Evolutionary conservation across 805 yeast genomes (phyloP).

Genomic region (Scheffersomyces coipomensis): DNA sequence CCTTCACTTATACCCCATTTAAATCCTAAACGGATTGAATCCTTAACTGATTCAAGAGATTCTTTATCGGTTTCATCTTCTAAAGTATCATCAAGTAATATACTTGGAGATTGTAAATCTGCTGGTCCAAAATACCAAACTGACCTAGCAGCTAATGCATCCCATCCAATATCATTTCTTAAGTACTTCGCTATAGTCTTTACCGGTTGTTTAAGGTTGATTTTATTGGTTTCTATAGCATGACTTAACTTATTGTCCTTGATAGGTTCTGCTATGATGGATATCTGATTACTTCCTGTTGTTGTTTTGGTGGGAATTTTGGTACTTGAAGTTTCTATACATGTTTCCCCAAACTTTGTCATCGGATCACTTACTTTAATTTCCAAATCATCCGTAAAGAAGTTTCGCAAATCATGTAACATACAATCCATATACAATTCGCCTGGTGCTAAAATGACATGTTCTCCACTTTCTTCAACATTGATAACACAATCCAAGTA

Average conservation of each 20-base stretch:
- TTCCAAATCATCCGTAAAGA: conserved; percentile 59
- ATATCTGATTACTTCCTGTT: conserved; percentile 52
- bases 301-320: conserved; percentile 59
- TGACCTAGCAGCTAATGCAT: conserved; percentile 76
- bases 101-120: conserved; percentile 44
- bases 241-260: conserved; percentile 45
- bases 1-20: conserved; percentile 83
- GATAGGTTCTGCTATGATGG: conserved; percentile 77
- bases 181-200: conserved; percentile 54
- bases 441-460: conserved; percentile 77
- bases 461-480: conserved; percentile 89
- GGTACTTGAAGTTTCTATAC: conserved; percentile 61
- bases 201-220: conserved; percentile 32
- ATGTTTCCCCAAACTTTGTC: conserved; percentile 77
- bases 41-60: conserved; percentile 43
- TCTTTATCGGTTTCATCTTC: conserved; percentile 64
- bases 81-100: conserved; percentile 69
- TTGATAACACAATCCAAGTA: conserved; percentile 67
- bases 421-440: conserved; percentile 85
- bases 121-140: conserved; percentile 71
- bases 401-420: conserved; percentile 68
- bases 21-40: conserved; percentile 72
- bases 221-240: conserved; percentile 54
- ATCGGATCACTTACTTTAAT: conserved; percentile 85
- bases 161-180: conserved; percentile 69